These are phyloP conservation scores for Chaetothyriales sp. DNA, from an alignment of 2,329 filamentous ascomycete genomes.

Conservation along the genomic window DNA sequence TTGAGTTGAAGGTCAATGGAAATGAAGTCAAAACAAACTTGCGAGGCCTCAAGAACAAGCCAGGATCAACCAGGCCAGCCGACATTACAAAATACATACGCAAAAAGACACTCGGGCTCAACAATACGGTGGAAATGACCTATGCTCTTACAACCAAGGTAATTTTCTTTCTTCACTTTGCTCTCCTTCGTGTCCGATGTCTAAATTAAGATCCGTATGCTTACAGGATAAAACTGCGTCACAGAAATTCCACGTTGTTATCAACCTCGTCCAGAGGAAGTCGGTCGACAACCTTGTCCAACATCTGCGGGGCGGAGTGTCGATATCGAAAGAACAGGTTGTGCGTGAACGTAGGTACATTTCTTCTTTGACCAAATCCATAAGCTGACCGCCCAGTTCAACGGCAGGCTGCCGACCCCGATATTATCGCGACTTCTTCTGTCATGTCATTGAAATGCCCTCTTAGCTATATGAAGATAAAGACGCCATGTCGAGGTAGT, in stretches of 20 bases:
- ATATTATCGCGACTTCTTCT: constrained; percentile 77
- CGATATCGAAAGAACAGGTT: constrained; percentile 63
- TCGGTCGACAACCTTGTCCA: constrained; percentile 58
- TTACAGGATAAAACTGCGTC: constrained; percentile 12
- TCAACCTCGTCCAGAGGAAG: constrained; percentile 63
- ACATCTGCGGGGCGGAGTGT: constrained; percentile 51
- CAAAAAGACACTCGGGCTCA: constrained; percentile 47
- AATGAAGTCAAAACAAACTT: constrained; percentile 86
- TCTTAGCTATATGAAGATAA: constrained; percentile 70
- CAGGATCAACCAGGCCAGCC: constrained; percentile 82
- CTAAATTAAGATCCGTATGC: constrained; percentile 13
- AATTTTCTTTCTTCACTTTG: constrained; percentile 18
- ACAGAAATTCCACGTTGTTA: constrained; percentile 58
- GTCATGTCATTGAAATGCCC: constrained; percentile 89
- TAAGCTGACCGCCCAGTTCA: constrained; percentile 45
- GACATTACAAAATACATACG: constrained; percentile 73
- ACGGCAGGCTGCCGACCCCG: constrained; percentile 67
- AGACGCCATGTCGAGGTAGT: constrained; percentile 63
- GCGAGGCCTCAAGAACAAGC: constrained; percentile 88
- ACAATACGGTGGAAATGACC: constrained; percentile 69
- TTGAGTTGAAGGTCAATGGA: constrained; percentile 80
- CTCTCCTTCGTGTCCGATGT: constrained; percentile 13
- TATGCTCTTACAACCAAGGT: constrained; percentile 87
- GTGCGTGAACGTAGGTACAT: constrained; percentile 57
- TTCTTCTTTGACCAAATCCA: constrained; percentile 2